Conservation (phyloP, 352 stramenopile species). For the Globisporangium cylindrosporum region DNA sequence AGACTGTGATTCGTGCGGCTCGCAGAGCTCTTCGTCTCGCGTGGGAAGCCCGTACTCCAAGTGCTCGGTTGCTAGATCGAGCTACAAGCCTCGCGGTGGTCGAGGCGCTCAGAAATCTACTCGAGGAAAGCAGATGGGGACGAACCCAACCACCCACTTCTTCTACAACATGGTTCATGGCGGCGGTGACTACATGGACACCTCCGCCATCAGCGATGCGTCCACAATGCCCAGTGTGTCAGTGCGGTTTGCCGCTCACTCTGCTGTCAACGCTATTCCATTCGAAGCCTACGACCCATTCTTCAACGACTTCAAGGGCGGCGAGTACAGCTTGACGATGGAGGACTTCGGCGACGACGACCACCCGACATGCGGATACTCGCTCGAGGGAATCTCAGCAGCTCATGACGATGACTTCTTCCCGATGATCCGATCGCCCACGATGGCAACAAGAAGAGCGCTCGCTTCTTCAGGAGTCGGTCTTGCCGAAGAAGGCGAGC, state of each 20-base stretch:
- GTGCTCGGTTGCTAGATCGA: not conserved
- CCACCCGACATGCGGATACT: constrained; percentile 43
- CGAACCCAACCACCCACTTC: constrained; percentile 2
- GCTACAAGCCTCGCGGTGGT: constrained; percentile 4
- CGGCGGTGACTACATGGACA: constrained; percentile 7
- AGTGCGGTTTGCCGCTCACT: constrained; percentile 37
- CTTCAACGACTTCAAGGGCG: constrained; percentile 41
- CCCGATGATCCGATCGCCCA: constrained; percentile 40
- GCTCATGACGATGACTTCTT: constrained; percentile 42
- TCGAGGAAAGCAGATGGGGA: constrained; percentile 1
- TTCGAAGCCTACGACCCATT: constrained; percentile 45
- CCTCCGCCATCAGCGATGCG: not conserved
- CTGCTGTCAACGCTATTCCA: constrained; percentile 3
- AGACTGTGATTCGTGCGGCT: constrained; percentile 15
- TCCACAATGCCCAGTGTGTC: constrained; percentile 15
- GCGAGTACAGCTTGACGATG: constrained; percentile 40
- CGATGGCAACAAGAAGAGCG: constrained; percentile 36
- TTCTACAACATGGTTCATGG: constrained; percentile 18
- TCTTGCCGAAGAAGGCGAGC: constrained; percentile 1
- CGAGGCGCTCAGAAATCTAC: constrained; percentile 1
- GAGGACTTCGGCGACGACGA: constrained; percentile 50
- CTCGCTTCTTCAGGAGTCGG: not conserved
- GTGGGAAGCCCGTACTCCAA: constrained; percentile 12
- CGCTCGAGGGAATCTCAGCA: constrained; percentile 39
- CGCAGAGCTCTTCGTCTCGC: constrained; percentile 12